phyloP scores from a whole-genome alignment of 1,139 yeast species.

The Zygosaccharomyces pseudobailii region DNA sequence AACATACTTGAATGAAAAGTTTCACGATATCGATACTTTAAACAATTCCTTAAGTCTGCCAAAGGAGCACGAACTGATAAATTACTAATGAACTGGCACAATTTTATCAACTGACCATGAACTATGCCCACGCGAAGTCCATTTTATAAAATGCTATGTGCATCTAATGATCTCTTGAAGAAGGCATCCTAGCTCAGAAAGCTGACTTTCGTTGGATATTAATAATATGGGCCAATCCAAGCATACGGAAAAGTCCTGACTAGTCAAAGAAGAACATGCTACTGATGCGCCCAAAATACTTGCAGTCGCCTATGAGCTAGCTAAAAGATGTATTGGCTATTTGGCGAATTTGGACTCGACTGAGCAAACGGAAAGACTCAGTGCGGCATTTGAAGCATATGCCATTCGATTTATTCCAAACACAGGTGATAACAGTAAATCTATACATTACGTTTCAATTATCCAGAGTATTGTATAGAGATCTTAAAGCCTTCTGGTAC shows the following conservation, averaged over 20 bases:
- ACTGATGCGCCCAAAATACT: conserved; percentile 50
- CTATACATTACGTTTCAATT: conserved; percentile 62
- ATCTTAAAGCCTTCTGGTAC: conserved; percentile 7
- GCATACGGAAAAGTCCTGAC: conserved; percentile 45
- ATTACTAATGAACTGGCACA: conserved; percentile 43
- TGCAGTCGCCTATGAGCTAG: conserved; percentile 54
- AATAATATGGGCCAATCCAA: conserved; percentile 60
- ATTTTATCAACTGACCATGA: conserved; percentile 41
- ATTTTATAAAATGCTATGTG: conserved; percentile 46
- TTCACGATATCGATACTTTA: conserved; percentile 41
- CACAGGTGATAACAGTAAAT: conserved; percentile 53
- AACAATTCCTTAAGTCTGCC: conserved; percentile 46
- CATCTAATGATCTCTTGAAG: conserved; percentile 46
- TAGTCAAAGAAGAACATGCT: conserved; percentile 25
- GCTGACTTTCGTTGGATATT: conserved; percentile 51
- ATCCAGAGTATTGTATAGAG: conserved; percentile 34
- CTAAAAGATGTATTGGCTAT: conserved; percentile 63
- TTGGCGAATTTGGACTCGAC: conserved; percentile 48
- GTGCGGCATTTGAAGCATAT: conserved; percentile 56
- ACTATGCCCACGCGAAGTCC: conserved; percentile 60
- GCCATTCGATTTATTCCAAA: conserved; percentile 38
- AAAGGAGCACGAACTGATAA: conserved; percentile 31
- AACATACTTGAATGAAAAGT: conserved; percentile 40
- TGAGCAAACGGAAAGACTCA: conserved; percentile 32
- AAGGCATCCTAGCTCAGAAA: conserved; percentile 36